A percentile compares a stretch with the other conserved stretches of the same genome.
phyloP scores from a whole-genome alignment of 495 filamentous ascomycete genomes.

The Diplogelasinospora grovesii region DNA sequence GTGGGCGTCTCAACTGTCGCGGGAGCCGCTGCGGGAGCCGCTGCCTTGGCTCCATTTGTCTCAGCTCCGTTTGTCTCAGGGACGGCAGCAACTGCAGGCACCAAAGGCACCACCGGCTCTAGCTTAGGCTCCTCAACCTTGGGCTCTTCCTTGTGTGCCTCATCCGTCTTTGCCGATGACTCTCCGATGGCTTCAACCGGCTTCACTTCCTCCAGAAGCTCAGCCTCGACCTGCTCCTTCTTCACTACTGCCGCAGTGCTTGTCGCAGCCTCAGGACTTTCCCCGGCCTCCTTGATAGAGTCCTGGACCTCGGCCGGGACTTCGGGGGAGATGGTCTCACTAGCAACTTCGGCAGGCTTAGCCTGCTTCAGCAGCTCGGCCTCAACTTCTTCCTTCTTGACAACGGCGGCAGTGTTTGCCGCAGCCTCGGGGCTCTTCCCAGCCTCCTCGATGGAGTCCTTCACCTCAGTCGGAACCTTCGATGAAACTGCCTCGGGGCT shows the following conservation, averaged over 20 bases:
- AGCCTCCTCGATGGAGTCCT: conserved; percentile 62
- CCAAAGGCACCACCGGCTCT: conserved; percentile 1
- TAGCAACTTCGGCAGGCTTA: conserved; percentile 45
- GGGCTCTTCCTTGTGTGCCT: background rate
- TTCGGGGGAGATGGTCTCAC: too few species aligned
- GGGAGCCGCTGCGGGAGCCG: conserved; percentile 3
- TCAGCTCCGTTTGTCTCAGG: conserved; percentile 2
- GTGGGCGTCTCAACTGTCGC: conserved; percentile 16
- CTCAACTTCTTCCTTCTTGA: conserved; percentile 74
- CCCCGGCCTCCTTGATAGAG: background rate
- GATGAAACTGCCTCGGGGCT: too few species aligned
- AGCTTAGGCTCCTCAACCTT: conserved; percentile 13
- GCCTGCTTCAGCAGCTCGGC: conserved; percentile 52
- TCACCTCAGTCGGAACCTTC: conserved; percentile 68
- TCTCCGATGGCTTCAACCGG: conserved; percentile 12
- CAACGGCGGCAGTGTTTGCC: conserved; percentile 57
- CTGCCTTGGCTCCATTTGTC: conserved; percentile 19
- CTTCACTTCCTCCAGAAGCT: conserved; percentile 46
- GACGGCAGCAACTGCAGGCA: too few species aligned
- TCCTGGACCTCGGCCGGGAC: background rate
- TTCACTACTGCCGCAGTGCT: too few species aligned
- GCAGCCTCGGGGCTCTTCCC: conserved; percentile 63
- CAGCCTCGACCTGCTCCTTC: conserved; percentile 61
- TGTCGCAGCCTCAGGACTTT: conserved; percentile 54
- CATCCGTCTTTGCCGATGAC: conserved; percentile 13